Base-by-base conservation (phyloP, 306 rosid genomes). In the Dicorynia guianensis region DNA sequence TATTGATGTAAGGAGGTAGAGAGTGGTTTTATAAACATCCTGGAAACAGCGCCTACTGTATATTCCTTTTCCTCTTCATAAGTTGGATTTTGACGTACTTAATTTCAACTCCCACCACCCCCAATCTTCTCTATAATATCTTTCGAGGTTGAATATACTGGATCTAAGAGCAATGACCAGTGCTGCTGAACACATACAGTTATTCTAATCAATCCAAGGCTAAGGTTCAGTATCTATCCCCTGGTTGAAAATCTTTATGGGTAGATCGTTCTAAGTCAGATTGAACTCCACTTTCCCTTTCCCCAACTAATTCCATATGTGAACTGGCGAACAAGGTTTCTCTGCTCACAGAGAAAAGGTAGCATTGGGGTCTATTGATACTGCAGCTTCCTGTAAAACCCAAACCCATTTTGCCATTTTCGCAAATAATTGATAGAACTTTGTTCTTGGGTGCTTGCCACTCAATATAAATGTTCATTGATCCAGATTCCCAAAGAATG, bases 181-280 rank as follows among this genome's bases (percentile, higher is more conserved):
- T 76, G 95, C 98, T 75, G 97, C 97, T 38, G 91, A 93, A 50
- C 85, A 81, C 76, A 85, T 97, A 68, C 98, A 56, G 98, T 95
- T 60, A 65, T 95, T 68, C 88, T 92, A 17, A 63, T 95, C 82
- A 95, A 92, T 85, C 81, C 98, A 48, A 76, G 84, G 87, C 98
- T 75, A 89, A 92, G 97, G 98, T 90, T 82, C 43, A 59, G 66
- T 79, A 76, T 72, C 63, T 72, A 63, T 79, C 17, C 52, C 13
- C 40, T 38, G 50, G 53, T 47, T 78, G 66, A 53, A 61, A 54
- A 71, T 69, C 39, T n/a, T 59, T 67, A 52, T n/a, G 59, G 12
- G 10, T 19, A 1, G 59, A 68, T 39, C 33, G 43, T 40, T 68
- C 78, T 82, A 76, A 78, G n/a, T n/a, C n/a, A n/a, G 71, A 65